Evolutionary conservation across 1,284 basidiomycete genomes (phyloP).

Genomic region (Fomitopsis palustris): DNA sequence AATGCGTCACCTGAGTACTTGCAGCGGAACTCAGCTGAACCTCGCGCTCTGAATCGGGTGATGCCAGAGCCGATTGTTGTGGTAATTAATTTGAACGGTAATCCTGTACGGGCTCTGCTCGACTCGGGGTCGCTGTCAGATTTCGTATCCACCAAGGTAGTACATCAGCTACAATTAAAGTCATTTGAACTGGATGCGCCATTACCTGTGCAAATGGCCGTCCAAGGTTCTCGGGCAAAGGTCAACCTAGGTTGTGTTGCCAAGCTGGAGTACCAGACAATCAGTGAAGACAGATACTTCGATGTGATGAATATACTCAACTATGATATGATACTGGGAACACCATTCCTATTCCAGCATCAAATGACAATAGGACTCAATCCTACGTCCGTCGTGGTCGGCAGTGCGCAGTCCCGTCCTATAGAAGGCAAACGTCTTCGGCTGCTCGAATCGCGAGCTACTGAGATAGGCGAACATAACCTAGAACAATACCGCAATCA

Average conservation of each 20-base stretch:
- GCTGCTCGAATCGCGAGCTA: slow-evolving; percentile 11
- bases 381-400: slow-evolving; percentile 16
- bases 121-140: slow-evolving; percentile 33
- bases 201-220: slow-evolving; percentile 26
- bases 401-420: slow-evolving; percentile 7
- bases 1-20: neutral
- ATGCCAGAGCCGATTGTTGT: slow-evolving; percentile 28
- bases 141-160: slow-evolving; percentile 32
- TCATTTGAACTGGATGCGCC: slow-evolving; percentile 20
- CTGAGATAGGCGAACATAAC: slow-evolving; percentile 12
- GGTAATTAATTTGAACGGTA: slow-evolving; percentile 23
- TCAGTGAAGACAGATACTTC: slow-evolving; percentile 23
- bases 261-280: slow-evolving; percentile 26
- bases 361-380: slow-evolving; percentile 20
- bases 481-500: slow-evolving; percentile 11
- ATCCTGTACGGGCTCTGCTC: slow-evolving; percentile 23
- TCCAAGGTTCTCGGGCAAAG: slow-evolving; percentile 28
- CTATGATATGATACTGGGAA: slow-evolving; percentile 28
- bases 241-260: slow-evolving; percentile 23
- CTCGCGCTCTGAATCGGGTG: slow-evolving; percentile 3
- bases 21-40: slow-evolving; percentile 7
- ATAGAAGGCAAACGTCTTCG: slow-evolving; percentile 17
- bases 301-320: slow-evolving; percentile 27
- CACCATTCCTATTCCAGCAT: slow-evolving; percentile 27
- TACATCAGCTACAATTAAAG: slow-evolving; percentile 25